These are phyloP conservation scores for Seiridium unicorne DNA, from an alignment of 2,329 filamentous ascomycete genomes.

Conservation along the genomic window DNA sequence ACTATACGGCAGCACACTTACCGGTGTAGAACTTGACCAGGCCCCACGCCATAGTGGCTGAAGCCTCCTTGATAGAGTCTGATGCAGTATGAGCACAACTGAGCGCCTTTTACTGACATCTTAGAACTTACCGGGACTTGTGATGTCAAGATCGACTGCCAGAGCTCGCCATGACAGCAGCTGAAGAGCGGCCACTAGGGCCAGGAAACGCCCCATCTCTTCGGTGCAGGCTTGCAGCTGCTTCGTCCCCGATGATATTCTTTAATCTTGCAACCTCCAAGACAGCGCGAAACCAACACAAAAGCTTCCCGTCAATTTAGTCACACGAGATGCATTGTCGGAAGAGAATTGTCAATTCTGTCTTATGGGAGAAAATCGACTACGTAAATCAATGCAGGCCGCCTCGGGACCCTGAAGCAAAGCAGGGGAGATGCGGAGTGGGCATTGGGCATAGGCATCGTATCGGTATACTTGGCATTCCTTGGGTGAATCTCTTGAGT, in stretches of 20 bases:
- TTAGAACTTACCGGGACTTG: not conserved
- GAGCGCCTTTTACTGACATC: no score
- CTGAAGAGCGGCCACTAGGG: not conserved
- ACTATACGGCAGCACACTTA: not conserved
- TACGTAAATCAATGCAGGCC: not conserved
- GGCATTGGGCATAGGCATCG: not conserved
- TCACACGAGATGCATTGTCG: no score
- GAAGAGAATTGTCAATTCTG: not conserved
- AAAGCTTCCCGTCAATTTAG: no score
- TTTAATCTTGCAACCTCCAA: no score
- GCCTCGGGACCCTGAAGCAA: not conserved
- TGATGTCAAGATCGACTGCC: not conserved
- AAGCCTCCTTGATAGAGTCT: constrained; percentile 27
- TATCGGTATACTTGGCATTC: not conserved
- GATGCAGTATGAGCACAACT: not conserved
- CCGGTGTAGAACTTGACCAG: constrained; percentile 47
- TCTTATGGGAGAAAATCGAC: not conserved
- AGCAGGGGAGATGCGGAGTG: not conserved
- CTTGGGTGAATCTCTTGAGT: not conserved
- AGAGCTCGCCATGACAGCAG: not conserved
- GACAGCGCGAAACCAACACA: no score
- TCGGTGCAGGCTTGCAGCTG: not conserved
- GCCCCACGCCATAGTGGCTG: constrained; percentile 45
- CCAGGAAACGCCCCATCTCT: not conserved
- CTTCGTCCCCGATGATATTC: no score